Conservation (phyloP, 257 asterid species). For the Henckelia pumila region DNA sequence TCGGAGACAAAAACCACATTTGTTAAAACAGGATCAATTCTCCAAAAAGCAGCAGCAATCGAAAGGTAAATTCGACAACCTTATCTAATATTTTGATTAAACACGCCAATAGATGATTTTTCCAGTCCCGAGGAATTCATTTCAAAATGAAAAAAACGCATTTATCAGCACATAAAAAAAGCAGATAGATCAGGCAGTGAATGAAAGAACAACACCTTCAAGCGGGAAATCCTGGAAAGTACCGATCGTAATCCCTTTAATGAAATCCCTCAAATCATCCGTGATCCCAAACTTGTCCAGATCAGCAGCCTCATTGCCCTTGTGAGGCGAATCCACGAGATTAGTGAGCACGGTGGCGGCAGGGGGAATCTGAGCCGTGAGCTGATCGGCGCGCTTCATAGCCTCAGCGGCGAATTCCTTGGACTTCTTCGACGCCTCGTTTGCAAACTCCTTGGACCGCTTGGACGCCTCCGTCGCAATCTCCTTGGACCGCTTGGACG, state of each 20-base stretch:
- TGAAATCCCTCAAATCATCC: constrained; percentile 77
- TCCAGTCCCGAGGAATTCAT: not conserved
- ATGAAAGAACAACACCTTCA: constrained; percentile 43
- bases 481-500: constrained; percentile 66
- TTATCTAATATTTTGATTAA: not conserved
- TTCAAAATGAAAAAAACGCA: not conserved
- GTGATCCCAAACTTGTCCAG: constrained; percentile 74
- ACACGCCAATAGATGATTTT: not conserved
- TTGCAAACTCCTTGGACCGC: constrained; percentile 48
- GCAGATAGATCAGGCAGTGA: constrained; percentile 18
- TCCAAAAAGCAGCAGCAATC: not conserved
- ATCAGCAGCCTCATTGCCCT: constrained; percentile 41
- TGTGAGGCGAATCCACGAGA: constrained; percentile 50
- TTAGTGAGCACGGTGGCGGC: constrained; percentile 42
- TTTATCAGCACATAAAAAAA: constrained; percentile 10
- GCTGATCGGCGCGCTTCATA: constrained; percentile 81
- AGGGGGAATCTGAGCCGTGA: constrained; percentile 81
- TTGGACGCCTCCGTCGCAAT: constrained; percentile 78
- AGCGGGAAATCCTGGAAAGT: constrained; percentile 84
- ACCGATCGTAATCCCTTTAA: constrained; percentile 54
- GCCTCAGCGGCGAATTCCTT: constrained; percentile 59
- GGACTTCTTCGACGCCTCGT: constrained; percentile 46
- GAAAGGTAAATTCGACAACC: constrained; percentile 16
- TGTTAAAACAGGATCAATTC: not conserved
- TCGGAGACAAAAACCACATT: not conserved